phyloP scores from a whole-genome alignment of 2,329 filamentous ascomycete genomes.

The Pseudocercospora macadamiae region DNA sequence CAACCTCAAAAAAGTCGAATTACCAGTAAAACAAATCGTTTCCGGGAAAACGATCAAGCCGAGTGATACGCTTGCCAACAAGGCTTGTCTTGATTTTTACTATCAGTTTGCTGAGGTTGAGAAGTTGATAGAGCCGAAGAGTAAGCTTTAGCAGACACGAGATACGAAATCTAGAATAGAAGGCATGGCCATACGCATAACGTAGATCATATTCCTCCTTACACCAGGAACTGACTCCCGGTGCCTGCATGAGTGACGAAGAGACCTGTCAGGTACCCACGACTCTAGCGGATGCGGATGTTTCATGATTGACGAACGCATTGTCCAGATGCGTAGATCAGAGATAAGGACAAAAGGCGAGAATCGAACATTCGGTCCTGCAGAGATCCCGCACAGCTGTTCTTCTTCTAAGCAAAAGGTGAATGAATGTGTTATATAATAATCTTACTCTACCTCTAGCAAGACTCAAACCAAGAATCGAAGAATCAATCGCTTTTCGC shows the following conservation, averaged over 20 bases:
- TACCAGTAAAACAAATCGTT: slow-evolving; percentile 83
- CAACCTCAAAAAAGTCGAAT: slow-evolving; percentile 82
- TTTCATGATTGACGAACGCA: background rate
- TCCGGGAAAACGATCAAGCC: slow-evolving; percentile 73
- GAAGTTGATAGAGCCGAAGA: slow-evolving; percentile 54
- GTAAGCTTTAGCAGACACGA: slow-evolving; percentile 49
- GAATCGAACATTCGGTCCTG: too few species aligned
- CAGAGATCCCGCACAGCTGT: too few species aligned
- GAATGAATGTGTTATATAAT: too few species aligned
- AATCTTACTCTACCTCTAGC: too few species aligned
- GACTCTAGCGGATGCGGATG: background rate
- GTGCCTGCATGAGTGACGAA: background rate
- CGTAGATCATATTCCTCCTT: background rate
- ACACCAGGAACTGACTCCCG: background rate
- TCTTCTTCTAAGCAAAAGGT: too few species aligned
- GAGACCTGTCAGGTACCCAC: background rate
- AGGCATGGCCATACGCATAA: background rate
- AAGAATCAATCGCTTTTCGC: too few species aligned
- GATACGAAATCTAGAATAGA: background rate
- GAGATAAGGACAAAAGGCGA: too few species aligned
- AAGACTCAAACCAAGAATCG: too few species aligned
- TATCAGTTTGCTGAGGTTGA: slow-evolving; percentile 78
- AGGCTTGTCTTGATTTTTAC: slow-evolving; percentile 73
- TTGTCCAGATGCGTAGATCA: too few species aligned
- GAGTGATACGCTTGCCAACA: slow-evolving; percentile 76